phyloP scores from a whole-genome alignment of 164 flowering plant species.

The Kalanchoe fedtschenkoi region DNA sequence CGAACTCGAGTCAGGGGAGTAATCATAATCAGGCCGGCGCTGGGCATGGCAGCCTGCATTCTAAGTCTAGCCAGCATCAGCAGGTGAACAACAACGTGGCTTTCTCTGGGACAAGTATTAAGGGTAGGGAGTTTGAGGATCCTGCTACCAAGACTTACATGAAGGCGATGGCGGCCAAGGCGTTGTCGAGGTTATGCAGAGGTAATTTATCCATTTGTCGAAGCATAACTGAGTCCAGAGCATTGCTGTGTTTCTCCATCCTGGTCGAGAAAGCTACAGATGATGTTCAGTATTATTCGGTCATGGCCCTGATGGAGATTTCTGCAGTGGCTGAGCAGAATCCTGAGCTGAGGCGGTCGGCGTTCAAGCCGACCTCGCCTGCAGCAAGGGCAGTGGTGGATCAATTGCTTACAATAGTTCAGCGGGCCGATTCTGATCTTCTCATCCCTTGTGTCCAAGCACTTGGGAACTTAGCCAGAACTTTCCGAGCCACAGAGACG shows the following conservation, averaged over 20 bases:
- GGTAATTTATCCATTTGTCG: slow-evolving; percentile 47
- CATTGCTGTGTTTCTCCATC: slow-evolving; percentile 65
- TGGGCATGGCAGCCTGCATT: slow-evolving; percentile 4
- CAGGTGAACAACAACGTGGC: slow-evolving; percentile 10
- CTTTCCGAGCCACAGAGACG: slow-evolving; percentile 67
- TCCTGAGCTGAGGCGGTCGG: slow-evolving; percentile 49
- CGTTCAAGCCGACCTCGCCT: slow-evolving; percentile 83
- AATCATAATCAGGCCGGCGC: slow-evolving; percentile 8
- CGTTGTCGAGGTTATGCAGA: slow-evolving; percentile 48
- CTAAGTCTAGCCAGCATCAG: slow-evolving; percentile 10
- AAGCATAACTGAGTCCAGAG: slow-evolving; percentile 73
- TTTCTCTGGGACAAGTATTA: slow-evolving; percentile 43
- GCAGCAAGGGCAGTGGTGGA: slow-evolving; percentile 77
- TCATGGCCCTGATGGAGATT: slow-evolving; percentile 78
- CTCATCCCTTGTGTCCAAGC: slow-evolving; percentile 52
- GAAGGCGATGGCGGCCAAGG: slow-evolving; percentile 84
- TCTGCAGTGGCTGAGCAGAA: slow-evolving; percentile 56
- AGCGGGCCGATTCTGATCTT: slow-evolving; percentile 41
- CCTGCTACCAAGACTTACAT: slow-evolving; percentile 51
- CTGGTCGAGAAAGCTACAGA: slow-evolving; percentile 60
- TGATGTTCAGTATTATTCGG: slow-evolving; percentile 54
- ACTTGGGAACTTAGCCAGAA: slow-evolving; percentile 60
- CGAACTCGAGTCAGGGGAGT: slow-evolving; percentile 8
- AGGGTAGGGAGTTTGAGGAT: slow-evolving; percentile 61
- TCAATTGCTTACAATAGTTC: slow-evolving; percentile 46